Conservation (phyloP, 441 rosid genomes). For the Pelargonium citronellum region DNA sequence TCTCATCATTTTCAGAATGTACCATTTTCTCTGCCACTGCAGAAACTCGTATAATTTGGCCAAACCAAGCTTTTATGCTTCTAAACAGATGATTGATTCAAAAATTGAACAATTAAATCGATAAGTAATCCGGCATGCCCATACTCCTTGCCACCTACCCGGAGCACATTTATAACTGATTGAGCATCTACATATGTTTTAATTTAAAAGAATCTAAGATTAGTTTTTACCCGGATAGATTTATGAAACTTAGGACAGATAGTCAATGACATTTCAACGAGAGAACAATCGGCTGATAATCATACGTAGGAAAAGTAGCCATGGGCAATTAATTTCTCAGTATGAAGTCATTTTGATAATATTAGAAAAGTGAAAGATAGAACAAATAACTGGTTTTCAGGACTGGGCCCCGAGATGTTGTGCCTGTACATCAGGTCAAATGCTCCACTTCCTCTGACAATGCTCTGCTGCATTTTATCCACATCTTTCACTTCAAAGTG, state of each 20-base stretch:
- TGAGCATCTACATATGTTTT: background rate
- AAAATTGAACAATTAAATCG: no score
- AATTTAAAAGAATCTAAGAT: background rate
- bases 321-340: background rate
- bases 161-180: no score
- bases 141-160: no score
- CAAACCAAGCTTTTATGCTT: background rate
- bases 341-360: background rate
- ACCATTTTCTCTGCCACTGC: background rate
- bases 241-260: background rate
- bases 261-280: background rate
- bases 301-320: no score
- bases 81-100: background rate
- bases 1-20: background rate
- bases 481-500: background rate
- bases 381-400: background rate
- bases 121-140: no score
- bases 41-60: background rate
- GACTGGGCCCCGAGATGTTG: background rate
- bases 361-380: background rate
- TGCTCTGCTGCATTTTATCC: background rate
- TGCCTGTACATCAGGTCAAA: background rate
- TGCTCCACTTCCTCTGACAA: background rate
- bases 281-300: background rate
- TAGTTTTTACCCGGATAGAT: background rate